Evolutionary conservation across 2,329 filamentous ascomycete species (phyloP), one percentile per base, ranked within the genome.

Genomic region (Aspergillus phoenicis): DNA sequence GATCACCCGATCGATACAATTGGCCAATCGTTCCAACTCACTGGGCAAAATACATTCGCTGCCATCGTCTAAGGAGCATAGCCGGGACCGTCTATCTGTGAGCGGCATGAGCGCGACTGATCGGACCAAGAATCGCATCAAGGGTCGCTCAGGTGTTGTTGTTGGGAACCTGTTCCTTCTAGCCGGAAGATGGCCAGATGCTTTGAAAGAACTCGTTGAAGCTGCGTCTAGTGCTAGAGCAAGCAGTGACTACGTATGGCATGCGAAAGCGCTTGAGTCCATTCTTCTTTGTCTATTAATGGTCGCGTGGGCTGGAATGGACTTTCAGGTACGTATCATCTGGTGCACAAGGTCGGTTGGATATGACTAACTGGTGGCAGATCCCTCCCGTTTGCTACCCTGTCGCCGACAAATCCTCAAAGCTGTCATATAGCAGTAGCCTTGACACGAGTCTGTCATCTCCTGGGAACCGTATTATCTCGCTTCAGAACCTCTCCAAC

Each of bases 241-340:
- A 39, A 85, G 91, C 61, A 93, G 92, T 69, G 95, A 99, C 76
- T 91, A 97, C 76, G 76, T 98, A n/a, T 99, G 95, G 94, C 92
- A 97, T 78, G 95, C 91, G 17, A 98, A 98, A 77, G 93, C 92
- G 1, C 82, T 99, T 20, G 96, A 99, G 73, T 87, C 93, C 28
- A 91, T 96, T 62, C 80, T 95, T 51, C 83, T 96, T 26, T 92
- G 90, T 71, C 83, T 98, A 66, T 73, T 98, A 43, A 85, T 98
- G 69, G 87, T 96, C 63, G 90, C 88, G 30, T 97, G 93, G 91
- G 86, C 89, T 38, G 90, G 89, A 4, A 82, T 94, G 69, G 90
- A 95, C 71, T 98, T 98, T 57, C 75, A 78, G 69, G 76, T 77
- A 66, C 55, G 66, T 59, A n/a, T 52, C 30, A n/a, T 51, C 30